Evolutionary conservation across 2,329 filamentous ascomycete species (phyloP).

Genomic region (Gaeumannomyces tritici): DNA sequence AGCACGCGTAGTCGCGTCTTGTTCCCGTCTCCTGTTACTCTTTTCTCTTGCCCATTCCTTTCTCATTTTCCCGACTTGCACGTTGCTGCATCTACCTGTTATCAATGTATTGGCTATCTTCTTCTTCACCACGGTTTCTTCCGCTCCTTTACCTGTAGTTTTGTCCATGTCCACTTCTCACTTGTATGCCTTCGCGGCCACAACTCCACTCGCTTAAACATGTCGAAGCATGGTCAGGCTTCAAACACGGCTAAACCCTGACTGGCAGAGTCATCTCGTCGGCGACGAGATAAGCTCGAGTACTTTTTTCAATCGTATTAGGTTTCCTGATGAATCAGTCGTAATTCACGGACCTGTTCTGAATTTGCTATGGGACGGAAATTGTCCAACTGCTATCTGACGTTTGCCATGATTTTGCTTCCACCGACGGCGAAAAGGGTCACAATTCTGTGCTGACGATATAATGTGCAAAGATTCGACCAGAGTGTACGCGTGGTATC

Average conservation of each 20-base stretch:
- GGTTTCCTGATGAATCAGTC: slow-evolving; percentile 54
- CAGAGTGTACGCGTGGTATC: too few species aligned
- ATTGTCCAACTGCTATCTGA: slow-evolving; percentile 79
- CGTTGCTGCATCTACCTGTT: background rate
- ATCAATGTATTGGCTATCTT: background rate
- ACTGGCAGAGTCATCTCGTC: background rate
- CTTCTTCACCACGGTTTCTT: too few species aligned
- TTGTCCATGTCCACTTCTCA: background rate
- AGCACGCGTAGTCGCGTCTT: background rate
- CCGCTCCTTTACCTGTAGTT: too few species aligned
- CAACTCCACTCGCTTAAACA: background rate
- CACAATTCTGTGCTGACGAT: too few species aligned
- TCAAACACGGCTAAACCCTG: background rate
- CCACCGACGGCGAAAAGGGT: too few species aligned
- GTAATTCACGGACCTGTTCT: slow-evolving; percentile 80
- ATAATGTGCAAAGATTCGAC: too few species aligned
- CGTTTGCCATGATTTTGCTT: background rate
- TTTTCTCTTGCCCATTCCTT: slow-evolving; percentile 17
- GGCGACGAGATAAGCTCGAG: background rate
- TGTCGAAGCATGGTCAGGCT: too few species aligned
- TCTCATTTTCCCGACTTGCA: slow-evolving; percentile 7
- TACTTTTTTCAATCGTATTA: background rate
- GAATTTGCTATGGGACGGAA: slow-evolving; percentile 58
- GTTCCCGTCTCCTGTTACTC: slow-evolving; percentile 24
- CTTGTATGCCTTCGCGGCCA: background rate